Evolutionary conservation across 768 basidiomycete species (phyloP).

Genomic region (Cubamyces sp.): DNA sequence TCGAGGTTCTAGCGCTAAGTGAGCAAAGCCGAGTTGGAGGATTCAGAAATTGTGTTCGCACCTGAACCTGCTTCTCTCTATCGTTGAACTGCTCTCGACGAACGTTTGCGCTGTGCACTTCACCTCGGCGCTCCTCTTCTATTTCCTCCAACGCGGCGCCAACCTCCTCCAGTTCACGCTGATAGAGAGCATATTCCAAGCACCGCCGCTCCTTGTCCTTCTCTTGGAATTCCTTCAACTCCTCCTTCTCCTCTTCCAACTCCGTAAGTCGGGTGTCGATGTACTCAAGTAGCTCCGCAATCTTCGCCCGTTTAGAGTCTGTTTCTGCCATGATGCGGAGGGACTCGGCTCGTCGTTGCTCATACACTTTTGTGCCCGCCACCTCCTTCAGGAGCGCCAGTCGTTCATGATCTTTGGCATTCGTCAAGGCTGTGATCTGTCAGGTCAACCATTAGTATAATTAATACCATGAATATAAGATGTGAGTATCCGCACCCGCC

Average conservation of each 20-base stretch:
- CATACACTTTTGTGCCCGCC: slow-evolving; percentile 97
- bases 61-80: slow-evolving; percentile 86
- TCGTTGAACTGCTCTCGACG: slow-evolving; percentile 81
- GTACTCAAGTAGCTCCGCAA: slow-evolving; percentile 85
- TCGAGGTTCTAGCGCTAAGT: slow-evolving; percentile 63
- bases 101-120: slow-evolving; percentile 83
- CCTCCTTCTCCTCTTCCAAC: slow-evolving; percentile 97
- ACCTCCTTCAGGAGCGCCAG: slow-evolving; percentile 96
- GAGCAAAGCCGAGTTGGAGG: background rate
- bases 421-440: slow-evolving; percentile 94
- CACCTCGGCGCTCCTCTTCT: slow-evolving; percentile 77
- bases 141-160: slow-evolving; percentile 84
- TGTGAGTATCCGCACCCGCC: slow-evolving; percentile 63
- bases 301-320: slow-evolving; percentile 89
- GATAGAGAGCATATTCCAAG: slow-evolving; percentile 93
- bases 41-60: slow-evolving; percentile 37
- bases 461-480: background rate
- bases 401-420: slow-evolving; percentile 94
- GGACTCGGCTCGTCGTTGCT: slow-evolving; percentile 89
- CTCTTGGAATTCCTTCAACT: slow-evolving; percentile 94
- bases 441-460: background rate
- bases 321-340: slow-evolving; percentile 98
- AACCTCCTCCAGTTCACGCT: slow-evolving; percentile 89
- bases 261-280: slow-evolving; percentile 90
- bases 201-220: slow-evolving; percentile 95